A percentile compares a stretch with the other conserved stretches of the same genome.
Conservation (phyloP, 352 stramenopile species). For the Globisporangium megalacanthum region DNA sequence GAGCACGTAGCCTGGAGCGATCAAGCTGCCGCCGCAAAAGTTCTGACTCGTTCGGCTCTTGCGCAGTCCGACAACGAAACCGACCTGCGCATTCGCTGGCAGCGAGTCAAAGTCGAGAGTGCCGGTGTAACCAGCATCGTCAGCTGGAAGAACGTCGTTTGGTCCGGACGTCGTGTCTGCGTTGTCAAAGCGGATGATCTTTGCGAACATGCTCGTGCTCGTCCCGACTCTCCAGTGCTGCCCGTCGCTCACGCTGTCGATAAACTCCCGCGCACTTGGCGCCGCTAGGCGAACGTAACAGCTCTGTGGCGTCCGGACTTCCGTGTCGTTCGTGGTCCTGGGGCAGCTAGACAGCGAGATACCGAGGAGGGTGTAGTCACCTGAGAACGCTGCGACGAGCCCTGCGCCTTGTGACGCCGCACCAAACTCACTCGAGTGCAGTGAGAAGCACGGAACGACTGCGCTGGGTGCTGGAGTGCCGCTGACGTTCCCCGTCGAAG, state of each 20-base stretch:
- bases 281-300: constrained; percentile 6
- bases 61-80: constrained; percentile 32
- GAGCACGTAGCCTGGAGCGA: constrained; percentile 36
- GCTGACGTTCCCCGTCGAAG: not conserved
- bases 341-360: not conserved
- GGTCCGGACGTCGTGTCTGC: not conserved
- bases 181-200: not conserved
- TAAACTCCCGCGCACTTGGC: not conserved
- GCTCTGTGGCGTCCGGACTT: not conserved
- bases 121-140: constrained; percentile 14
- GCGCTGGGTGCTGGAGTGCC: not conserved
- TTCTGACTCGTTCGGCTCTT: constrained; percentile 23
- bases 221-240: not conserved
- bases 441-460: constrained; percentile 2
- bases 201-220: not conserved
- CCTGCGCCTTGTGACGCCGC: not conserved
- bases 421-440: not conserved
- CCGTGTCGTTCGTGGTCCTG: not conserved
- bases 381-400: constrained; percentile 3
- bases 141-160: not conserved
- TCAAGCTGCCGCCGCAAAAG: constrained; percentile 41
- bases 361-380: constrained; percentile 1
- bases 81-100: constrained; percentile 12
- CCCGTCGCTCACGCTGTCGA: constrained; percentile 4
- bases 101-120: constrained; percentile 15